These are phyloP conservation scores for Echites panduratus DNA, from an alignment of 257 asterid genomes.

Conservation along the genomic window DNA sequence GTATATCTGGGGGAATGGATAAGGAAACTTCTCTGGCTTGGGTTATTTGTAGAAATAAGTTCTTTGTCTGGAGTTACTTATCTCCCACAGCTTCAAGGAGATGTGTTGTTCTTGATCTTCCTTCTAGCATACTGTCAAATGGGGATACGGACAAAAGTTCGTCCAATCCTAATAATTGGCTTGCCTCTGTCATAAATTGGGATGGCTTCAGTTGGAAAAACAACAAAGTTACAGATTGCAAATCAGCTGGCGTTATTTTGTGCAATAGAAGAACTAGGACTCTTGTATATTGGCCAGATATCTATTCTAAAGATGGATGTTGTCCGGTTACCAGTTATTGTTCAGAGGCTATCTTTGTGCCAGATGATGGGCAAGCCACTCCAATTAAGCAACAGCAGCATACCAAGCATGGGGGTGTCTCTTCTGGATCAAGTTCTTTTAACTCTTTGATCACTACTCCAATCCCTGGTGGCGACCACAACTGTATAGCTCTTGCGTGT, in stretches of 20 bases:
- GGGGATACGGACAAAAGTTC: conserved; percentile 35
- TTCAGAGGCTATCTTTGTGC: conserved; percentile 24
- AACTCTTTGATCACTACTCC: conserved; percentile 78
- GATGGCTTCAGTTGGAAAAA: conserved; percentile 37
- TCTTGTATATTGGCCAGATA: conserved; percentile 75
- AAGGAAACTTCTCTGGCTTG: conserved; percentile 73
- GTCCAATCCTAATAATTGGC: conserved; percentile 52
- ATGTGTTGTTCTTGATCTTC: conserved; percentile 61
- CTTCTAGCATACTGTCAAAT: conserved; percentile 36
- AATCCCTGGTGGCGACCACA: conserved; percentile 33
- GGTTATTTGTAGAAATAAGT: conserved; percentile 57
- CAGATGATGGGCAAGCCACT: conserved; percentile 30
- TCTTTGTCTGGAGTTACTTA: conserved; percentile 76
- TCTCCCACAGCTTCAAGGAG: conserved; percentile 53
- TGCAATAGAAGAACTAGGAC: conserved; percentile 50
- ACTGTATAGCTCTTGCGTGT: conserved; percentile 69
- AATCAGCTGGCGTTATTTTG: conserved; percentile 65
- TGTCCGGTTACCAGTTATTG: conserved; percentile 46
- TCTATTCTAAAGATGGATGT: conserved; percentile 35
- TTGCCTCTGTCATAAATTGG: conserved; percentile 66
- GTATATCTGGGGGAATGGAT: conserved; percentile 83
- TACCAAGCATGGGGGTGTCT: conserved; percentile 30
- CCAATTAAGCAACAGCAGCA: conserved; percentile 34
- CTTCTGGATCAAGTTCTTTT: conserved; percentile 33
- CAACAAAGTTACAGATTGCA: conserved; percentile 34